Evolutionary conservation across 306 rosid species (phyloP), one percentile per base, ranked within the genome.

Genomic region (Quercus wislizeni): DNA sequence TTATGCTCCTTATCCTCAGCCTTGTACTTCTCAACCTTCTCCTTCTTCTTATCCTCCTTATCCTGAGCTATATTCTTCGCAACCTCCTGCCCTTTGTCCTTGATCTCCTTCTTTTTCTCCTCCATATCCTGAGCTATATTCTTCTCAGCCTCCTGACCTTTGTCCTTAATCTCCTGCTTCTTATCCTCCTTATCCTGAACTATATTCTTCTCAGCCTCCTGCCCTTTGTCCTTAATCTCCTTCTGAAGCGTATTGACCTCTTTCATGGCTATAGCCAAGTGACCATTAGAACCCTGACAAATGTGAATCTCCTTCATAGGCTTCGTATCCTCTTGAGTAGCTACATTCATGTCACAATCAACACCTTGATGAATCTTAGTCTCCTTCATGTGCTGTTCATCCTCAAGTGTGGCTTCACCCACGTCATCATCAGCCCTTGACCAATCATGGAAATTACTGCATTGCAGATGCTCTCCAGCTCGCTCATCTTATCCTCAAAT

Each of bases 381-480:
- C 52, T 46, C 52, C 52, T 46, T 4, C 52, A 2, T 46, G 4
- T 9, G 15, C 52, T 12, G 52, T 9, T 46, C 52, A 46, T 9
- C 52, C 15, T 46, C 28, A n/a, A 6, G 30, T 11, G 8, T 8
- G 13, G 82, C 74, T 64, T 81, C 91, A 55, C 82, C 87, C 1
- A 67, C 75, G 1, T 82, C 88, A 4, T 80, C 85, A 31, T 86
- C 85, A n/a, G 80, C 73, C 88, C 87, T 21, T 87, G 88, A 31
- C 85, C 80, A 79, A 86, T 88, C 78, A n/a, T 86, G 2, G 86
- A 86, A 1, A 89, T 89, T 77, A 86, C 74, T 51, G 87, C 90
- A 20, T 86, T 84, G 87, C 92, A 89, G 4, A 86, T 77, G 31
- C 82, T 69, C 78, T 88, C 88, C 78, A 88, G 25, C 81, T 88